These are phyloP conservation scores for Eucalyptus pumila DNA, from an alignment of 345 rosid species.

Conservation along the genomic window DNA sequence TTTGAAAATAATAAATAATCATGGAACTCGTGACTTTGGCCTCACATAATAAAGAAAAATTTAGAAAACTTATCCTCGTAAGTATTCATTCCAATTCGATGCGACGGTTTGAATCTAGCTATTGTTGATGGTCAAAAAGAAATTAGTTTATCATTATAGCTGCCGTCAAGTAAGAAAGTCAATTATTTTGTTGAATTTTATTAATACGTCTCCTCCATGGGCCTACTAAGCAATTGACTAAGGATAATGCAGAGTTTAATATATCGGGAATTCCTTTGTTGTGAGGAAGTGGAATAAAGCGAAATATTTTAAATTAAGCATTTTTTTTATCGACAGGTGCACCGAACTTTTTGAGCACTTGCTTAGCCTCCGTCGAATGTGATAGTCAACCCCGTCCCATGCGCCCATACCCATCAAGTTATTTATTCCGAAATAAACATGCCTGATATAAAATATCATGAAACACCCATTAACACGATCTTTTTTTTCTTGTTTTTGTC, in stretches of 20 bases:
- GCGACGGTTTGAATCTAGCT: background rate
- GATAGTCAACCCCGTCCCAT: background rate
- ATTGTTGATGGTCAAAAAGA: background rate
- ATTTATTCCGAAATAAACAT: background rate
- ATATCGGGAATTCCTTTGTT: background rate
- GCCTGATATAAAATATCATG: background rate
- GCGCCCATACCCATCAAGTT: background rate
- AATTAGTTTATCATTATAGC: background rate
- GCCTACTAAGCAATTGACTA: background rate
- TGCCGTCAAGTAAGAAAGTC: background rate
- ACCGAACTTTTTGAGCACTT: background rate
- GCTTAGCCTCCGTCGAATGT: too few species aligned
- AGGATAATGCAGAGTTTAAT: background rate
- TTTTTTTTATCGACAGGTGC: background rate
- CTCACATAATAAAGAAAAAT: background rate
- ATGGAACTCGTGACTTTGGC: background rate
- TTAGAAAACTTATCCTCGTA: rapidly evolving
- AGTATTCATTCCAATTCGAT: background rate
- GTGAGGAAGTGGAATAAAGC: background rate
- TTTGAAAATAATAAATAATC: background rate
- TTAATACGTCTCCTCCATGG: background rate
- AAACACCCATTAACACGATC: background rate
- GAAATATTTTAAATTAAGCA: background rate
- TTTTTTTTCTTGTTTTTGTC: background rate
- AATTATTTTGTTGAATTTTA: background rate